Conservation (phyloP, 257 asterid species). For the Cinchona pubescens region DNA sequence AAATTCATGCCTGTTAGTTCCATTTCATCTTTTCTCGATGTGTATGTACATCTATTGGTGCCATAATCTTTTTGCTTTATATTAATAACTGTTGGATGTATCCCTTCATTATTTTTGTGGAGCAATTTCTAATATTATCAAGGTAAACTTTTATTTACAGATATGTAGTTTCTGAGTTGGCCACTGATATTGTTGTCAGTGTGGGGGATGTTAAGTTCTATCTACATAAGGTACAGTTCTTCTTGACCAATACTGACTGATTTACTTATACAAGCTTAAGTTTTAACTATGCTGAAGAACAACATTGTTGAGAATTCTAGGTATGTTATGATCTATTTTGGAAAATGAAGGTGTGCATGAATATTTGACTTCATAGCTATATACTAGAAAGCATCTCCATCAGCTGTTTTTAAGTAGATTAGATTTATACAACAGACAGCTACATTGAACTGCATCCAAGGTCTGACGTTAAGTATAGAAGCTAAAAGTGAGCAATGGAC, state of each 20-base stretch:
- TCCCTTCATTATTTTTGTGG: not conserved
- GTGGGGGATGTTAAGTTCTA: slow-evolving; percentile 74
- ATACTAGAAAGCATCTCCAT: not conserved
- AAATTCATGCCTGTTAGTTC: not conserved
- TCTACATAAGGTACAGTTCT: slow-evolving; percentile 77
- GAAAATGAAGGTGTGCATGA: not conserved
- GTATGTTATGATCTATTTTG: not conserved
- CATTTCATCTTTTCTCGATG: not conserved
- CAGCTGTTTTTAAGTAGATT: not conserved
- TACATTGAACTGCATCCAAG: not conserved
- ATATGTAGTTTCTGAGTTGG: slow-evolving; percentile 81
- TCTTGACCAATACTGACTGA: not conserved
- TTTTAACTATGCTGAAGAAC: not conserved
- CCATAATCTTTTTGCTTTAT: not conserved
- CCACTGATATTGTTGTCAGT: slow-evolving; percentile 61
- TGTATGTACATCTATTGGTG: not conserved
- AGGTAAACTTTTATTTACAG: slow-evolving; percentile 37
- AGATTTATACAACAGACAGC: not conserved
- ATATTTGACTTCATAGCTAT: not conserved
- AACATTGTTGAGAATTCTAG: not conserved
- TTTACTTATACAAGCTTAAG: not conserved
- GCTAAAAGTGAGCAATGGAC: not conserved
- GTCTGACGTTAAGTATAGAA: not conserved
- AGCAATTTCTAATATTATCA: not conserved
- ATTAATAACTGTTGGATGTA: not conserved